Base-by-base conservation (phyloP, 75 land plant species). In the Pinus albicaulis region DNA sequence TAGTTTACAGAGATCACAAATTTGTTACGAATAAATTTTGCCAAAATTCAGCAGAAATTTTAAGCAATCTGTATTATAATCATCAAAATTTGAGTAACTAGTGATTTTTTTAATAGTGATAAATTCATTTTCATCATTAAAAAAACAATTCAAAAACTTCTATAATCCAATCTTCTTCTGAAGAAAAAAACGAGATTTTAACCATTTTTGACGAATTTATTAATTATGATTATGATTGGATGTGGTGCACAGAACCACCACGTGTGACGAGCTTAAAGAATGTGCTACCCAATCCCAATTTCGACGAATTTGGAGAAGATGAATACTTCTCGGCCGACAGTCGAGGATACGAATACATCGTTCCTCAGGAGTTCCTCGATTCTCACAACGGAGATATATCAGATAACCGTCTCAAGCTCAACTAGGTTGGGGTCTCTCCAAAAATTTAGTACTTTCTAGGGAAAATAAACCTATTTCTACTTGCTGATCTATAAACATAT, bases 251-350 rank as follows among this genome's bases (percentile, higher is more conserved):
- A 64, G 92, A 92, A 77, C 92, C 93, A 17, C 93, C 93, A 10
- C 53, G 93, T 15, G 82, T 90, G 16, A 92, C 92, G 20, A 92
- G 93, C 56, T 59, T 92, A 61, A 79, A 83, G 75, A 83, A 79
- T 78, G 82, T 87, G 19, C 78, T 62, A 13, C 93, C 92, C 3
- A 71, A 76, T 26, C 73, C 88, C 3, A 87, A 90, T 1, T 87
- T 85, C 55, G 69, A 44, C 4, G 53, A 85, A 70, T 92, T 78
- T 53, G 94, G 94, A 4, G 74, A 78, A 0, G 88, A 92, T 62
- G 56, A 72, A 2, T 82, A 90, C 73, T 88, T 92, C 48, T 84
- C 88, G 19, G 87, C 88, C 0, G 93, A 92, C 74, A 56, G 36
- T 3, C 82, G 93, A 3, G 94, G 94, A 0, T 92, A 83, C 73